Conservation (phyloP, 805 yeast genomes). For the Wickerhamiella alocasiicola region DNA sequence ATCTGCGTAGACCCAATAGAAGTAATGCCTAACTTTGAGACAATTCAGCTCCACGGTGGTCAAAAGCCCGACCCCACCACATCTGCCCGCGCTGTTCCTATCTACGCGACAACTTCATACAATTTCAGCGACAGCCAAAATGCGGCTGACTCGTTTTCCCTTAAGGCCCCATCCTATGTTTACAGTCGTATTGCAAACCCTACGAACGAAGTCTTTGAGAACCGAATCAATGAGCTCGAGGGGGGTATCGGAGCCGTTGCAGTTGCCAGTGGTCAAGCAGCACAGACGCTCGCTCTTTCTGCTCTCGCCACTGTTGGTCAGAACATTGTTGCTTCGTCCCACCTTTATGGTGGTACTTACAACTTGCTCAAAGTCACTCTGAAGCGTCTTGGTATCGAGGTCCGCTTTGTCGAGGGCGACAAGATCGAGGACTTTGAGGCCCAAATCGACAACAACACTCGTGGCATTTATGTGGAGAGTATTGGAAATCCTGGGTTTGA, state of each 20-base stretch:
- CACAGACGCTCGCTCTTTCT: slow-evolving; percentile 73
- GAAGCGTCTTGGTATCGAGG: slow-evolving; percentile 76
- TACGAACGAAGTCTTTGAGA: slow-evolving; percentile 80
- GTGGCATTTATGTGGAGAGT: slow-evolving; percentile 79
- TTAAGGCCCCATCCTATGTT: slow-evolving; percentile 72
- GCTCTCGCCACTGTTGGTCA: slow-evolving; percentile 82
- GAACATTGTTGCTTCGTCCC: slow-evolving; percentile 77
- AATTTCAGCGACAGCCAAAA: slow-evolving; percentile 80
- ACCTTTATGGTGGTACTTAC: slow-evolving; percentile 89
- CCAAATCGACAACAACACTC: slow-evolving; percentile 70
- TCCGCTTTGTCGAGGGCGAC: slow-evolving; percentile 78
- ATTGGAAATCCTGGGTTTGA: slow-evolving; percentile 90
- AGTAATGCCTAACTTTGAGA: slow-evolving; percentile 34
- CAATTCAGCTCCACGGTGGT: slow-evolving; percentile 91
- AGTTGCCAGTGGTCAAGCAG: slow-evolving; percentile 92
- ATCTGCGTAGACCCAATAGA: not conserved
- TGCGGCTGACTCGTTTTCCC: slow-evolving; percentile 82
- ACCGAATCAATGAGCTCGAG: slow-evolving; percentile 85
- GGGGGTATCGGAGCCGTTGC: slow-evolving; percentile 87
- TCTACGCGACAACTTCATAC: slow-evolving; percentile 83
- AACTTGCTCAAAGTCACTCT: slow-evolving; percentile 90
- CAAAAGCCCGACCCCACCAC: slow-evolving; percentile 54
- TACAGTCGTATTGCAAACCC: slow-evolving; percentile 91
- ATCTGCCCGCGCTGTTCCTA: slow-evolving; percentile 82
- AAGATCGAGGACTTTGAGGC: slow-evolving; percentile 56